These are phyloP conservation scores for Mycosarcoma maydis DNA, from an alignment of 1,284 basidiomycete species.

Conservation along the genomic window DNA sequence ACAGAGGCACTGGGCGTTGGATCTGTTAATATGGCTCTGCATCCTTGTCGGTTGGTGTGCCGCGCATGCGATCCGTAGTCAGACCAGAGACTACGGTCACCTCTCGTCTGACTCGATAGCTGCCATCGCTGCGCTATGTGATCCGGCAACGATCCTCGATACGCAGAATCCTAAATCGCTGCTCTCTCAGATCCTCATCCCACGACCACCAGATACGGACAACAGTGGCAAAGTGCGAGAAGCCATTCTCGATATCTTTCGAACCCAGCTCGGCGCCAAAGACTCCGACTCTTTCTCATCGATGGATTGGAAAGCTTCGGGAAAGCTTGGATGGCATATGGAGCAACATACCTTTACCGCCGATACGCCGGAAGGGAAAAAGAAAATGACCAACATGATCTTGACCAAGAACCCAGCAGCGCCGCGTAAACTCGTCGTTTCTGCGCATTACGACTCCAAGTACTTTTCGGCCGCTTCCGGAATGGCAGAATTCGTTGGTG, in stretches of 20 bases:
- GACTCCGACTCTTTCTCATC: constrained; percentile 2
- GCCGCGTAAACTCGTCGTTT: constrained; percentile 84
- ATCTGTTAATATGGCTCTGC: background rate
- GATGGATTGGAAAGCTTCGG: constrained; percentile 6
- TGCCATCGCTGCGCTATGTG: constrained; percentile 21
- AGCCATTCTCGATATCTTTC: constrained; percentile 49
- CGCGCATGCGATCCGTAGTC: constrained; percentile 29
- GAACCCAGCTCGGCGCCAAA: constrained; percentile 17
- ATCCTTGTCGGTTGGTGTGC: constrained; percentile 2
- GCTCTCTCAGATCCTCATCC: constrained; percentile 62
- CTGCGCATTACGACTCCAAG: constrained; percentile 97
- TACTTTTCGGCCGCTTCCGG: constrained; percentile 78
- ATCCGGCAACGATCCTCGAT: constrained; percentile 50
- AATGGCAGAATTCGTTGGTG: constrained; percentile 85
- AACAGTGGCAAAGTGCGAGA: constrained; percentile 53
- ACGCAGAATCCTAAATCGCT: constrained; percentile 38
- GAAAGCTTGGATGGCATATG: constrained; percentile 57
- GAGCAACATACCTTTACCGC: constrained; percentile 49
- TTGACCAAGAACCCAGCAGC: constrained; percentile 85
- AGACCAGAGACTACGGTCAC: constrained; percentile 17
- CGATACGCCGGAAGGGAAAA: constrained; percentile 81
- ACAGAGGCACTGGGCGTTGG: background rate
- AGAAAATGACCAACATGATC: constrained; percentile 87
- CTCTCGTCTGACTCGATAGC: constrained; percentile 10
- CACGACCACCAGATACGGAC: constrained; percentile 58